Percentiles rank a stretch among this genome's conserved stretches.
These are phyloP conservation scores for Trichoderma semiorbis DNA, from an alignment of 2,329 filamentous ascomycete genomes.

Conservation along the genomic window DNA sequence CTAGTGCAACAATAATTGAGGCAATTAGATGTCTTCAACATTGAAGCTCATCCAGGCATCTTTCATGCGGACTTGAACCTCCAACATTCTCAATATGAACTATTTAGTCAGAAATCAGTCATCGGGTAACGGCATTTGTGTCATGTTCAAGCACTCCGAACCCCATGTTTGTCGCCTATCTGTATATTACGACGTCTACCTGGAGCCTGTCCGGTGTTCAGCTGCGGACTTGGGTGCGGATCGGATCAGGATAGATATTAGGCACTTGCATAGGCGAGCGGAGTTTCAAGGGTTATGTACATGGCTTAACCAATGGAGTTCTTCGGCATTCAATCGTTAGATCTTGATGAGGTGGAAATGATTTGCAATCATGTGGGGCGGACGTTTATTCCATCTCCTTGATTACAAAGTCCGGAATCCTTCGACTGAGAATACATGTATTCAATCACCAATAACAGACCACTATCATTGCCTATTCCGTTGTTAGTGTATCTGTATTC, in stretches of 20 bases:
- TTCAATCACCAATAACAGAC: not conserved
- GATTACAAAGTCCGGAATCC: not conserved
- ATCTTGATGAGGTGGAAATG: not conserved
- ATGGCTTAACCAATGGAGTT: not conserved
- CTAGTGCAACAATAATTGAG: not conserved
- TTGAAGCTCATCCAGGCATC: not conserved
- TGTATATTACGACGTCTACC: not conserved
- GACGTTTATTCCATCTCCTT: not conserved
- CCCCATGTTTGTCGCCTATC: not conserved
- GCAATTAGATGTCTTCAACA: not conserved
- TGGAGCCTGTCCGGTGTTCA: not conserved
- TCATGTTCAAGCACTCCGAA: not conserved
- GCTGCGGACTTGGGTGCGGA: not conserved
- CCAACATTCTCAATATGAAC: not conserved
- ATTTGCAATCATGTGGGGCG: not conserved
- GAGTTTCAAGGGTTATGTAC: not conserved
- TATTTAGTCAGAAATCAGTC: not conserved
- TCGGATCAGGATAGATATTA: not conserved
- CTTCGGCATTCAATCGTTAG: not conserved
- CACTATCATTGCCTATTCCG: not conserved
- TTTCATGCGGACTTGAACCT: not conserved
- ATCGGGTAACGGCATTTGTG: not conserved
- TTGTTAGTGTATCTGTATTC: not conserved
- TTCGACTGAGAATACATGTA: not conserved
- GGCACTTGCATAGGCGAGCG: not conserved